A percentile compares a stretch with the other conserved stretches of the same genome.
phyloP scores from a whole-genome alignment of 208 protist genomes.

The Acanthamoeba lenticulata region DNA sequence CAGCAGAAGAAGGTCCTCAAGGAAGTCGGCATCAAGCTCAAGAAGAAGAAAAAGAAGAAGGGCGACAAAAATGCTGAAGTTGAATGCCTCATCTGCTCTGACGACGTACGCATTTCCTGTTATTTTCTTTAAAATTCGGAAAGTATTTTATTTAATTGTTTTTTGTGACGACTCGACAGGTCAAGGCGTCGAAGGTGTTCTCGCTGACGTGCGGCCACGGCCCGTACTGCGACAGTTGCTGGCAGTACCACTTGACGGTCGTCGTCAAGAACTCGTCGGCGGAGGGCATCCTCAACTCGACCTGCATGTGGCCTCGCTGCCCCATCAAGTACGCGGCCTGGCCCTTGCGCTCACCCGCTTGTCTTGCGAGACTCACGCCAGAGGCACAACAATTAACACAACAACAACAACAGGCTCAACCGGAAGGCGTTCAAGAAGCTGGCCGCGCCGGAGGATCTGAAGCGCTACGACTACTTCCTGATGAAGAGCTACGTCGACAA shows the following conservation, averaged over 20 bases:
- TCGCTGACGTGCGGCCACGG: conserved; percentile 47
- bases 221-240: conserved; percentile 57
- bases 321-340: conserved; percentile 17
- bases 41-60: conserved; percentile 44
- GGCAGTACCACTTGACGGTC: conserved; percentile 32
- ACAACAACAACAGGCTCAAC: background rate
- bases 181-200: conserved; percentile 39
- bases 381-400: conserved; percentile 2
- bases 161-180: background rate
- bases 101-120: no score
- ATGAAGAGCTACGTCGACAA: conserved; percentile 77
- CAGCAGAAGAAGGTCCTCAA: conserved; percentile 69
- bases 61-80: conserved; percentile 55
- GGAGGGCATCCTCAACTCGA: conserved; percentile 66
- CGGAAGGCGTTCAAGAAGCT: background rate
- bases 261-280: conserved; percentile 66
- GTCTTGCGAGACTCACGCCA: background rate
- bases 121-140: conserved; percentile 40
- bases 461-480: conserved; percentile 80
- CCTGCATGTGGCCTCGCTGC: conserved; percentile 78
- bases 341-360: background rate
- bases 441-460: background rate
- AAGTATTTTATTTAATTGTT: background rate
- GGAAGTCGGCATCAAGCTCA: conserved; percentile 58
- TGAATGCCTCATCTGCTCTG: conserved; percentile 49